Base-by-base conservation (phyloP, 2,329 filamentous ascomycete species). In the Aspergillus pseudoterreus region DNA sequence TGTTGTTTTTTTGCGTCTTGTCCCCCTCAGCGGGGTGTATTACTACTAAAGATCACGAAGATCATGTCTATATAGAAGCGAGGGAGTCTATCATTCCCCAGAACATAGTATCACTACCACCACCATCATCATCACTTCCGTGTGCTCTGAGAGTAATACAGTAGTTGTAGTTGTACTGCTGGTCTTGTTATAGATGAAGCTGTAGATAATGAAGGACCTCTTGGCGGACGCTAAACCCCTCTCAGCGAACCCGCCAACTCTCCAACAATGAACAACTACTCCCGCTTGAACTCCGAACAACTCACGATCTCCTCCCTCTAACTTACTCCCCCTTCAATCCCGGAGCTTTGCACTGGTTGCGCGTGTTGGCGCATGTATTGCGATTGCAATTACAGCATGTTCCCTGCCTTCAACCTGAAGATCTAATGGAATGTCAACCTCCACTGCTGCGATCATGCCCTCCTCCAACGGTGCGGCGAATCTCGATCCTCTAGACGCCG, bases 401-500 rank as follows among this genome's bases (percentile, higher is more conserved):
- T 50, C 52, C 47, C 54, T 55, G 54, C 45, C 54, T 60, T 55
- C 58, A 58, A 49, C 49, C 46, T 57, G 50, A 51, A 51, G 52
- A 63, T 48, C 62, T 65, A 58, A 67, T 70, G 65, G 64, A 60
- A 71, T 71, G 68, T 63, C 65, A 55, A 57, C 62, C 53, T 67
- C 62, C 50, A 59, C 62, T 50, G 54, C 57, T 44, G 63, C 59
- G 50, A 63, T 63, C 56, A 72, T 73, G 71, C 61, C 69, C 54
- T 55, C 68, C 33, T 42, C 39, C 54, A 68, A 71, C 62, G 70
- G 67, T 54, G 61, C 63, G 50, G 60, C 66, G 46, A 60, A 63
- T 54, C 59, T 67, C 52, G 71, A 75, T 60, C 66, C 70, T 51
- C 63, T 77, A 58, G 74, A 76, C 64, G 71, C 73, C 68, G 74